Percentiles rank a stretch among this genome's conserved stretches.
Evolutionary conservation across 257 asterid genomes (phyloP).

Genomic region (Solanum rostratum): DNA sequence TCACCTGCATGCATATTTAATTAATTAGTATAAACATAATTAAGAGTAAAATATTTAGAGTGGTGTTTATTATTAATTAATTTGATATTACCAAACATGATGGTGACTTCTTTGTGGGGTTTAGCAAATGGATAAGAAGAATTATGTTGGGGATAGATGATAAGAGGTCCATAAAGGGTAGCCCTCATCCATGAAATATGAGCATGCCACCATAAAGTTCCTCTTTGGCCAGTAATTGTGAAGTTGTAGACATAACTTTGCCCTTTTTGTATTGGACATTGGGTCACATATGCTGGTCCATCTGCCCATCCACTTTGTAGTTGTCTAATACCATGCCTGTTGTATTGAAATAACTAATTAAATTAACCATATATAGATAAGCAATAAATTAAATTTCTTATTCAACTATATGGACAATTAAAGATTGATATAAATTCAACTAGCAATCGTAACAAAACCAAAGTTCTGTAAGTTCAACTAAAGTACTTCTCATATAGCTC

Average conservation of each 20-base stretch:
- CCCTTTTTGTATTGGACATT: constrained; percentile 57
- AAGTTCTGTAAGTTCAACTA: not conserved
- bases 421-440: not conserved
- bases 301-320: constrained; percentile 59
- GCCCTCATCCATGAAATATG: constrained; percentile 62
- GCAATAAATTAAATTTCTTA: not conserved
- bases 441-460: not conserved
- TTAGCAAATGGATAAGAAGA: constrained; percentile 46
- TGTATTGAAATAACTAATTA: not conserved
- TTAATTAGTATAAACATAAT: not conserved
- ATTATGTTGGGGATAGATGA: constrained; percentile 34
- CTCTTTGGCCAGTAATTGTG: constrained; percentile 55
- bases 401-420: not conserved
- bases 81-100: constrained; percentile 39
- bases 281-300: constrained; percentile 55
- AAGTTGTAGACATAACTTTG: constrained; percentile 51
- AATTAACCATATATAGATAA: not conserved
- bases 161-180: constrained; percentile 45
- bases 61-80: no score
- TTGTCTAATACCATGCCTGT: constrained; percentile 66
- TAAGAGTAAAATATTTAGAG: not conserved
- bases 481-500: not conserved
- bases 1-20: constrained; percentile 28
- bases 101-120: constrained; percentile 44
- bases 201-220: constrained; percentile 64